These are phyloP conservation scores for Chlamydomonas reinhardtii DNA, from an alignment of 163 green algal species.

Conservation along the genomic window DNA sequence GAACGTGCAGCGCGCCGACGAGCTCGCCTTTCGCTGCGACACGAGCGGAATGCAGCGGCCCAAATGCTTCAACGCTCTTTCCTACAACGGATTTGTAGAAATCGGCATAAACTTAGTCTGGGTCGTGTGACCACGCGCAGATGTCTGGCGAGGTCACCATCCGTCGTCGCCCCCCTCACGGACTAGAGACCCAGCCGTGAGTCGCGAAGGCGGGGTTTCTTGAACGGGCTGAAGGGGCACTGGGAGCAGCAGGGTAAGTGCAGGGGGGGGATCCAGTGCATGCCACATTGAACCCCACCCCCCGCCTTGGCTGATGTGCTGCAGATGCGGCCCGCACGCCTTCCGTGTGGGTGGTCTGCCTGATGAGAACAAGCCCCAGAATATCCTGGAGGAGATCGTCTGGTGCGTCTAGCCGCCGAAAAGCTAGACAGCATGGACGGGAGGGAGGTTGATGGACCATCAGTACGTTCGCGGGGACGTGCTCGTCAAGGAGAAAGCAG, in stretches of 20 bases:
- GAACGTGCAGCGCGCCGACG: too few species aligned
- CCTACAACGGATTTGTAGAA: background rate
- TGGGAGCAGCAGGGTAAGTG: too few species aligned
- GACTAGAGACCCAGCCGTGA: constrained; percentile 78
- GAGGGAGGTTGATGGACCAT: too few species aligned
- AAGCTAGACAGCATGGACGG: too few species aligned
- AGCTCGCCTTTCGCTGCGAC: background rate
- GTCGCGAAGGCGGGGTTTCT: background rate
- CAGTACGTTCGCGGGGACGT: too few species aligned
- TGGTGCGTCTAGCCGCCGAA: constrained; percentile 72
- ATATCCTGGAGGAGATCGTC: constrained; percentile 99
- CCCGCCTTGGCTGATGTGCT: too few species aligned
- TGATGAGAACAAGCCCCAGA: constrained; percentile 91
- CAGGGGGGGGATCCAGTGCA: too few species aligned
- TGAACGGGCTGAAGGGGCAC: too few species aligned
- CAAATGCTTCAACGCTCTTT: too few species aligned
- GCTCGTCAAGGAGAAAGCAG: too few species aligned
- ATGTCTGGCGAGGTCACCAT: constrained; percentile 79
- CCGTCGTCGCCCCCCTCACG: constrained; percentile 78
- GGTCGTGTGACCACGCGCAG: background rate
- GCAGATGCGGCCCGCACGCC: constrained; percentile 80
- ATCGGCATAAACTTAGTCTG: background rate
- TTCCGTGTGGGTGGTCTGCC: constrained; percentile 80
- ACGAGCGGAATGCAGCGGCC: too few species aligned
- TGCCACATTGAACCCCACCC: too few species aligned